Evolutionary conservation across 2,329 filamentous ascomycete genomes (phyloP).

Genomic region (Hymenoscyphus fructigenus): DNA sequence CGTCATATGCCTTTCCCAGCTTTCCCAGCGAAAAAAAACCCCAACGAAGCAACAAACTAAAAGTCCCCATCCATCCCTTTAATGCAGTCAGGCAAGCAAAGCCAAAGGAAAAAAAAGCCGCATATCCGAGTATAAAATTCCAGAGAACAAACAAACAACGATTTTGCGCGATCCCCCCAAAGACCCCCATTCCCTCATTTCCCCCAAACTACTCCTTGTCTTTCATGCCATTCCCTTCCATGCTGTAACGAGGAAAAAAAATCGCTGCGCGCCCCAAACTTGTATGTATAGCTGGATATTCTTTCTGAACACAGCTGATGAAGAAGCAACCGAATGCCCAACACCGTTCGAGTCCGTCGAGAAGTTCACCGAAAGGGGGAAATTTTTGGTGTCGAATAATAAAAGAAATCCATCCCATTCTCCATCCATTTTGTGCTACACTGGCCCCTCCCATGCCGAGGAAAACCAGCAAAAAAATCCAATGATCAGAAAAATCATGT

Average conservation of each 20-base stretch:
- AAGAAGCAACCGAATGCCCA: conserved; percentile 1
- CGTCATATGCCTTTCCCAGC: too few relatives aligned
- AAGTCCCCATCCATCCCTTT: neutral
- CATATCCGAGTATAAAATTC: neutral
- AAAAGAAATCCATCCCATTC: conserved; percentile 25
- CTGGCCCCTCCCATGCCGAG: conserved; percentile 25
- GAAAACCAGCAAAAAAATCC: conserved; percentile 28
- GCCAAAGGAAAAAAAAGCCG: neutral
- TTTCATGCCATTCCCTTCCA: conserved; percentile 8
- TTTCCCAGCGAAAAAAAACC: too few relatives aligned
- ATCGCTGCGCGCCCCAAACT: neutral
- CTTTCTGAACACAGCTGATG: conserved; percentile 4
- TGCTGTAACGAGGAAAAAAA: neutral
- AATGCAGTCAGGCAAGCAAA: neutral
- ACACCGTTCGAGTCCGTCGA: conserved; percentile 7
- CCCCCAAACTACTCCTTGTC: conserved; percentile 7
- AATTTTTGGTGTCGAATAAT: conserved; percentile 14
- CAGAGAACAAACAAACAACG: conserved; percentile 6
- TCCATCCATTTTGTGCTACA: conserved; percentile 35
- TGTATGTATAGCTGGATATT: conserved; percentile 6
- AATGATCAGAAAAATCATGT: conserved; percentile 28
- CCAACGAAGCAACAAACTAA: neutral
- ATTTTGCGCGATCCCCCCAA: neutral
- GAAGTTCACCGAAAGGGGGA: conserved; percentile 9
- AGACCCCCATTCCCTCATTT: neutral